Percentiles rank a stretch among this genome's conserved stretches.
Evolutionary conservation across 768 basidiomycete genomes (phyloP).

Genomic region (Pleurotus citrinopileatus): DNA sequence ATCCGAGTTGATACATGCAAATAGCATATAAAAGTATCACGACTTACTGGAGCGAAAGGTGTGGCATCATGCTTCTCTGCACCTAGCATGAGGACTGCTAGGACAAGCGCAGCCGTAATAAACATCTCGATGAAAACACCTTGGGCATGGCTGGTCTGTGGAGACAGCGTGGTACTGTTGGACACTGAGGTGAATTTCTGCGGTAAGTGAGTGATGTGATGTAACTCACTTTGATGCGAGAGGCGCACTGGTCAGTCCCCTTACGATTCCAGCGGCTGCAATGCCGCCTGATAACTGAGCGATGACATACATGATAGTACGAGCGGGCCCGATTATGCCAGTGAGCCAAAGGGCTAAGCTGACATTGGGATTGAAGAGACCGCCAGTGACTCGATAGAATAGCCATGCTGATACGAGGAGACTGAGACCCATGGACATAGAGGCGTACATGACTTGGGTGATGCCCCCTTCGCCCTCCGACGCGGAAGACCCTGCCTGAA

Average conservation of each 20-base stretch:
- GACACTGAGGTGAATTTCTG: not conserved
- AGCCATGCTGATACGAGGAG: slow-evolving; percentile 61
- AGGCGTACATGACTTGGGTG: slow-evolving; percentile 50
- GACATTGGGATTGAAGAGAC: slow-evolving; percentile 54
- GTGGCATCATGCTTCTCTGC: slow-evolving; percentile 66
- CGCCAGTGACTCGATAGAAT: slow-evolving; percentile 10
- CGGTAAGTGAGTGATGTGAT: not conserved
- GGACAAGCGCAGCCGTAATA: slow-evolving; percentile 53
- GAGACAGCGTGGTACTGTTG: slow-evolving; percentile 43
- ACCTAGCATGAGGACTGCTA: slow-evolving; percentile 70
- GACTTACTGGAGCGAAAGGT: slow-evolving; percentile 58
- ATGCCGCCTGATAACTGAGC: slow-evolving; percentile 64
- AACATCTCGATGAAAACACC: slow-evolving; percentile 74
- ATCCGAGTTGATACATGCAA: slow-evolving; percentile 2
- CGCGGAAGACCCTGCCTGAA: slow-evolving; percentile 46
- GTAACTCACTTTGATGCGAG: slow-evolving; percentile 51
- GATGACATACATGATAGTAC: slow-evolving; percentile 55
- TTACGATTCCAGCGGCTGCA: slow-evolving; percentile 52
- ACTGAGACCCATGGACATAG: slow-evolving; percentile 58
- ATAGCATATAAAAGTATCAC: not conserved
- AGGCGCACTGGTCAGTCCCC: slow-evolving; percentile 50
- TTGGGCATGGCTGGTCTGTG: slow-evolving; percentile 49
- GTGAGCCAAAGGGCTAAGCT: slow-evolving; percentile 56
- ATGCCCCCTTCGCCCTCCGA: slow-evolving; percentile 21
- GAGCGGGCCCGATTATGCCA: slow-evolving; percentile 50